Percentiles rank a stretch among this genome's conserved stretches.
Conservation (phyloP, 228 moss, liverwort and hornwort species). For the Sphagnum fallax region DNA sequence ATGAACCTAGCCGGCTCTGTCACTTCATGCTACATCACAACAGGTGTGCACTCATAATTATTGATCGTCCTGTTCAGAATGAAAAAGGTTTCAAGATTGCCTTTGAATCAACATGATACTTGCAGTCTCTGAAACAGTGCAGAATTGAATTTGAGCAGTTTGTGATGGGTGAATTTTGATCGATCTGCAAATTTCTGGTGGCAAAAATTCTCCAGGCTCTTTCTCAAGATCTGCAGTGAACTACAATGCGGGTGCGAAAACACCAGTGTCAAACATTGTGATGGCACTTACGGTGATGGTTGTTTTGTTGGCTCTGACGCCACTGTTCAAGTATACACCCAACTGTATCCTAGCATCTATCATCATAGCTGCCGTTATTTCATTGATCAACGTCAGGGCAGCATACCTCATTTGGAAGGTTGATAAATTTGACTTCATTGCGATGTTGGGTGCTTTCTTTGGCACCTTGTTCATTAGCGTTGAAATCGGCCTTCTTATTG, state of each 20-base stretch:
- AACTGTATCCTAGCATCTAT: conserved; percentile 52
- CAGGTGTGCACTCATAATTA: conserved; percentile 24
- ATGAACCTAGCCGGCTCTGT: conserved; percentile 61
- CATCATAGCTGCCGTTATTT: conserved; percentile 54
- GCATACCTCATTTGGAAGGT: conserved; percentile 55
- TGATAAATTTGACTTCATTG: conserved; percentile 66
- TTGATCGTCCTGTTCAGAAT: no score
- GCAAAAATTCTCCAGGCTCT: conserved; percentile 28
- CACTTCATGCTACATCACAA: conserved; percentile 56
- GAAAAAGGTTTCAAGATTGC: no score
- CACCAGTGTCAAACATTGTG: conserved; percentile 54
- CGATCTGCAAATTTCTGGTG: no score
- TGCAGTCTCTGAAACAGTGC: no score
- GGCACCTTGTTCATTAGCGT: conserved; percentile 69
- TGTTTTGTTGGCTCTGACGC: conserved; percentile 43
- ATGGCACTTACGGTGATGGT: conserved; percentile 54
- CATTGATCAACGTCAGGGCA: conserved; percentile 41
- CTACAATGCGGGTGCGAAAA: conserved; percentile 40
- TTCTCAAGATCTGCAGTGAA: conserved; percentile 86
- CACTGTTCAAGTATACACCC: conserved; percentile 72
- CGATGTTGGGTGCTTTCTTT: conserved; percentile 54
- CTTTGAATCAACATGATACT: no score
- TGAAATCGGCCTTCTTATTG: conserved; percentile 71
- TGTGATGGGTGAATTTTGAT: background rate
- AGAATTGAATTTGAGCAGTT: no score